Percentiles rank a stretch among this genome's conserved stretches.
These are phyloP conservation scores for Mrakia gelida DNA, from an alignment of 768 basidiomycete species.

Conservation along the genomic window DNA sequence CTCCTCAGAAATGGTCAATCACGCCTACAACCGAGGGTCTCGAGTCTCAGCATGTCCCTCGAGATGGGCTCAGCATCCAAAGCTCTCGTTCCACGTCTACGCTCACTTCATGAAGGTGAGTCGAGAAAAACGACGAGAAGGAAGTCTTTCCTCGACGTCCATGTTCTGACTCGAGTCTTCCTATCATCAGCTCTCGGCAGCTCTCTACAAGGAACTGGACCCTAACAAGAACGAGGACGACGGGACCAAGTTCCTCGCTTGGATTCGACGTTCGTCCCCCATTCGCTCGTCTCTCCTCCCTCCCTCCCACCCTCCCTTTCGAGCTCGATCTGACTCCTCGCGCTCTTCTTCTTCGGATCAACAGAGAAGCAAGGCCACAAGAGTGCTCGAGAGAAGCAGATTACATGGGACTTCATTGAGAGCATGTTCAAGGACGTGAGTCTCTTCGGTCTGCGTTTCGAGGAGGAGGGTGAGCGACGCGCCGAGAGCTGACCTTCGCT, in stretches of 20 bases:
- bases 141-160: not conserved
- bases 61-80: not conserved
- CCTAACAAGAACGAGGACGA: not conserved
- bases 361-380: not conserved
- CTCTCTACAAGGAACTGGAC: not conserved
- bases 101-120: constrained; percentile 14
- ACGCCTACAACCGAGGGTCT: constrained; percentile 8
- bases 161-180: not conserved
- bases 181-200: not conserved
- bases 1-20: constrained; percentile 1
- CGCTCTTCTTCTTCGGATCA: not conserved
- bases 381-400: not conserved
- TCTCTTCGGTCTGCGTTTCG: not conserved
- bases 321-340: not conserved
- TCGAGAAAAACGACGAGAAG: too few relatives aligned
- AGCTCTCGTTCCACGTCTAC: not conserved
- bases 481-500: not conserved
- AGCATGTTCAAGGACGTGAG: constrained; percentile 6
- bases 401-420: constrained; percentile 9
- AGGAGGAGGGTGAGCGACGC: not conserved
- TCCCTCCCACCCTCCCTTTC: too few relatives aligned
- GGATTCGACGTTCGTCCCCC: not conserved
- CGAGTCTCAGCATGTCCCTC: not conserved
- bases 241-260: not conserved
- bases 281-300: not conserved